Percentiles rank a stretch among this genome's conserved stretches.
phyloP scores from a whole-genome alignment of 805 yeast genomes.

The Myxozyma kluyveri region DNA sequence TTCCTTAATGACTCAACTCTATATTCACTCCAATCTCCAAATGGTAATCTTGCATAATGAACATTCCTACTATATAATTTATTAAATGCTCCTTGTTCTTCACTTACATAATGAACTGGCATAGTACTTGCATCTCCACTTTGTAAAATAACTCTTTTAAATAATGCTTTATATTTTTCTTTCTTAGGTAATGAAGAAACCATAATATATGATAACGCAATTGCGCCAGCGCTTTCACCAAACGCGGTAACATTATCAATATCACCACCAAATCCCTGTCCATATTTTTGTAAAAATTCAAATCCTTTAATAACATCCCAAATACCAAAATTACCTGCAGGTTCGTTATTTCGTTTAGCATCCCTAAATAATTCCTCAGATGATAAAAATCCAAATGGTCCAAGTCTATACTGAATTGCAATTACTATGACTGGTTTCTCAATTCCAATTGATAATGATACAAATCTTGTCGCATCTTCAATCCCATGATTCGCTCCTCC shows the following conservation, averaged over 20 bases:
- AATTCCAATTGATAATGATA: constrained; percentile 15
- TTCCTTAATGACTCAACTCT: constrained; percentile 7
- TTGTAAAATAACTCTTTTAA: constrained; percentile 14
- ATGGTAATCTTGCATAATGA: not conserved
- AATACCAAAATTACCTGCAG: constrained; percentile 40
- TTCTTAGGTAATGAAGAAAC: constrained; percentile 2
- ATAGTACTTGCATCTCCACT: constrained; percentile 16
- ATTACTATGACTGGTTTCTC: constrained; percentile 42
- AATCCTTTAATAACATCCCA: constrained; percentile 41
- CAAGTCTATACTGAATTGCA: constrained; percentile 43
- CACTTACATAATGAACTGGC: constrained; percentile 5
- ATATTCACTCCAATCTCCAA: not conserved
- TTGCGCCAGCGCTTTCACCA: constrained; percentile 46
- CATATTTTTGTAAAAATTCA: constrained; percentile 45
- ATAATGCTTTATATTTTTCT: constrained; percentile 1
- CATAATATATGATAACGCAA: constrained; percentile 1
- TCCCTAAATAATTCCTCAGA: constrained; percentile 42
- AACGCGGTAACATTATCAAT: constrained; percentile 42
- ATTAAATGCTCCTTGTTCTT: constrained; percentile 20
- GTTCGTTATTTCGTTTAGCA: constrained; percentile 28
- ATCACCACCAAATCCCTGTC: constrained; percentile 46
- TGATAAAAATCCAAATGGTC: constrained; percentile 44
- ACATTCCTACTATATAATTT: constrained; percentile 1
- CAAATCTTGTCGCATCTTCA: constrained; percentile 21
- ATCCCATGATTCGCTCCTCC: constrained; percentile 29